These are phyloP conservation scores for Lizonia empirigonia DNA, from an alignment of 2,329 filamentous ascomycete species.

Conservation along the genomic window DNA sequence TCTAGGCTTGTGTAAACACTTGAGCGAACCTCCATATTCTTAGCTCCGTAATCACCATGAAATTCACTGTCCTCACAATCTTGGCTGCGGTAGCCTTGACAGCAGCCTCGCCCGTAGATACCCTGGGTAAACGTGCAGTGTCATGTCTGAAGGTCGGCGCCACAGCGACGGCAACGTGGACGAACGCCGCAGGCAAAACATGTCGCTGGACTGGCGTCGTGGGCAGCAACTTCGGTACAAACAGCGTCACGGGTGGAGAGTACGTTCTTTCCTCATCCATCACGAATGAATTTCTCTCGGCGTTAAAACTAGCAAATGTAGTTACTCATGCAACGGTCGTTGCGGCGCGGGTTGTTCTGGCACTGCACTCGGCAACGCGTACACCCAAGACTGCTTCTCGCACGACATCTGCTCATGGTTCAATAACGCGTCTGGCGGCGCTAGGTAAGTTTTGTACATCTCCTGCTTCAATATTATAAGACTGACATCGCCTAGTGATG, in stretches of 20 bases:
- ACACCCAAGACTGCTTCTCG: constrained; percentile 59
- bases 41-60: constrained; percentile 6
- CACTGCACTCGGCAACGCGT: constrained; percentile 53
- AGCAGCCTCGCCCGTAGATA: constrained; percentile 1
- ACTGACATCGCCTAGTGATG: constrained; percentile 45
- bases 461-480: not conserved
- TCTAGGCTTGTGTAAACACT: too few species aligned
- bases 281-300: too few species aligned
- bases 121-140: constrained; percentile 33
- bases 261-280: constrained; percentile 32
- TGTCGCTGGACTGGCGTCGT: constrained; percentile 55
- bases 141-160: constrained; percentile 50
- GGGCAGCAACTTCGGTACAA: constrained; percentile 57
- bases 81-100: constrained; percentile 1
- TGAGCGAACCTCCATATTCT: not conserved
- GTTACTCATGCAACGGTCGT: constrained; percentile 58
- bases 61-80: constrained; percentile 3
- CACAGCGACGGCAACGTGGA: constrained; percentile 56
- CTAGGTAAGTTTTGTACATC: constrained; percentile 42
- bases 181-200: constrained; percentile 49
- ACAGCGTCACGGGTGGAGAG: constrained; percentile 53
- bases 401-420: constrained; percentile 61
- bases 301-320: constrained; percentile 25
- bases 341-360: constrained; percentile 57
- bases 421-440: constrained; percentile 55